These are phyloP conservation scores for Entomortierella parvispora DNA, from an alignment of 192 early-diverging fungal genomes.

Conservation along the genomic window DNA sequence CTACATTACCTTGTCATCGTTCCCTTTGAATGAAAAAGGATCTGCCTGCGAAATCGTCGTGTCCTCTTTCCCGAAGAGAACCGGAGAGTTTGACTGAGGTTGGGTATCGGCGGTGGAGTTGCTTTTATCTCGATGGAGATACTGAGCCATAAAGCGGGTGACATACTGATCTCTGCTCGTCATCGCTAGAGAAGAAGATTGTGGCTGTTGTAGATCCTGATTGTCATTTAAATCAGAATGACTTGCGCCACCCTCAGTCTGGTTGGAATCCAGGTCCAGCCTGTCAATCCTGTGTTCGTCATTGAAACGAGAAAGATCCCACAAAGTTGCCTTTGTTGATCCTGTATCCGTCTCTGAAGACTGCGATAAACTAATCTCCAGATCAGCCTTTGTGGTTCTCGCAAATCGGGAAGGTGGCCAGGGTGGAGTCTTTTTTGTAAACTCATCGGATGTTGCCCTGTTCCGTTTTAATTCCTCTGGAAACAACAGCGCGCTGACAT, in stretches of 20 bases:
- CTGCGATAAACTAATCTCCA: conserved; percentile 15
- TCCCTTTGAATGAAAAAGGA: too few relatives aligned
- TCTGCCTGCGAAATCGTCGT: too few relatives aligned
- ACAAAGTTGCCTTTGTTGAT: conserved; percentile 19
- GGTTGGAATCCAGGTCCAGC: background rate
- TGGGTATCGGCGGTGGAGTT: too few relatives aligned
- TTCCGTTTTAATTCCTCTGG: conserved; percentile 3
- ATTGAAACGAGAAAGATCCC: conserved; percentile 33
- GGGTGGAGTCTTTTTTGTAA: conserved; percentile 23
- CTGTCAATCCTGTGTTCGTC: conserved; percentile 5
- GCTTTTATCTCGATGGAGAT: conserved; percentile 2
- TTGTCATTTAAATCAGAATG: too few relatives aligned
- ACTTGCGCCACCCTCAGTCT: background rate
- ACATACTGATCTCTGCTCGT: background rate
- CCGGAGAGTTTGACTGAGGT: too few relatives aligned
- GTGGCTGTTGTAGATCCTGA: too few relatives aligned
- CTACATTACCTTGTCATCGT: too few relatives aligned
- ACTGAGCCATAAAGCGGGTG: conserved; percentile 6
- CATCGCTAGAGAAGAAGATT: background rate
- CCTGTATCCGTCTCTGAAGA: conserved; percentile 6
- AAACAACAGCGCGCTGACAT: conserved; percentile 35
- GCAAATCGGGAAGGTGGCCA: conserved; percentile 47
- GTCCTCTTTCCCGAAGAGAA: too few relatives aligned
- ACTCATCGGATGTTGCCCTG: background rate
- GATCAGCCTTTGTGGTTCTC: background rate